Evolutionary conservation across 306 rosid species (phyloP).

Genomic region (Trifolium fragiferum): DNA sequence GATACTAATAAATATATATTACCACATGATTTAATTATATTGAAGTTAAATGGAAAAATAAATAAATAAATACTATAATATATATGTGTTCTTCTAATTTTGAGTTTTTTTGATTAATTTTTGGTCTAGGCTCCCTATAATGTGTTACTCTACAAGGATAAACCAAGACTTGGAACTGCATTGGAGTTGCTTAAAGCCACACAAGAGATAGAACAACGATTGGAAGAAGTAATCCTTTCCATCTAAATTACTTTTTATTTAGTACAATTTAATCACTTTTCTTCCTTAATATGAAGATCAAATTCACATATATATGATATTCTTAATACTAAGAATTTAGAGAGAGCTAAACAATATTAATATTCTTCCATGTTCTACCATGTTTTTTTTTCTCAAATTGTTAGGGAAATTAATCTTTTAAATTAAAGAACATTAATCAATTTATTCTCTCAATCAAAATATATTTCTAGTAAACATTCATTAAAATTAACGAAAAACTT

Average conservation of each 20-base stretch:
- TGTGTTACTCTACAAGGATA: slow-evolving; percentile 58
- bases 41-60: slow-evolving; percentile 27
- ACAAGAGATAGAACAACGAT: slow-evolving; percentile 53
- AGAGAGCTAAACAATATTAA: too few species aligned
- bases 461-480: too few species aligned
- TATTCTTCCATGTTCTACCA: too few species aligned
- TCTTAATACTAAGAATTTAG: too few species aligned
- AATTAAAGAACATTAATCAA: too few species aligned
- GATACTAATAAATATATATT: slow-evolving; percentile 7
- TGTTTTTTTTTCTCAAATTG: too few species aligned
- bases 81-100: slow-evolving; percentile 17
- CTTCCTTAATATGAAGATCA: not conserved
- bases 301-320: not conserved
- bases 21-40: slow-evolving; percentile 22
- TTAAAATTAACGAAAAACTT: too few species aligned
- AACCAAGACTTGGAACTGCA: slow-evolving; percentile 61
- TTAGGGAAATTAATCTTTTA: too few species aligned
- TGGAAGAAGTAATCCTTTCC: slow-evolving; percentile 50
- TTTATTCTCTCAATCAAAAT: too few species aligned
- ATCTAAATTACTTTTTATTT: slow-evolving; percentile 12
- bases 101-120: slow-evolving; percentile 19
- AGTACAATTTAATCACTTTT: not conserved
- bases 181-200: slow-evolving; percentile 57
- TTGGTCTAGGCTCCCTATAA: slow-evolving; percentile 54
- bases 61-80: not conserved